These are phyloP conservation scores for Penicillium sclerotigenum DNA, from an alignment of 2,329 filamentous ascomycete species.

Conservation along the genomic window DNA sequence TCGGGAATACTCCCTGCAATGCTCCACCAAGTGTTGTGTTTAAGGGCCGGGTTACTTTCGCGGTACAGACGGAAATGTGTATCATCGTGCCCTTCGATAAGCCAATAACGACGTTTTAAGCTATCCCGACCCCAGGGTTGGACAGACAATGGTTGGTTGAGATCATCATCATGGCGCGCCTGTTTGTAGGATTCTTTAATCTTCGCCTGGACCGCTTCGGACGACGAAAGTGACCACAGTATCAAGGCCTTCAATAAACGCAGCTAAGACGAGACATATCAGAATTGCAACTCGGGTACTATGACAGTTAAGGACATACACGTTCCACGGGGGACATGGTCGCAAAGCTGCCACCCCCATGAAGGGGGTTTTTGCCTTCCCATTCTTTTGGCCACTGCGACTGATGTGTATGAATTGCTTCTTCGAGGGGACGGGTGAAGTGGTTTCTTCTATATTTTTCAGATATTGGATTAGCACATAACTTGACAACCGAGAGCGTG, in stretches of 20 bases:
- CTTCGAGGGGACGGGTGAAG: slow-evolving; percentile 88
- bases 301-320: slow-evolving; percentile 52
- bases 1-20: slow-evolving; percentile 90
- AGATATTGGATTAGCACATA: slow-evolving; percentile 31
- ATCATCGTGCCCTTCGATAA: slow-evolving; percentile 91
- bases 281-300: neutral
- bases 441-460: slow-evolving; percentile 69
- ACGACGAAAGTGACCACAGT: slow-evolving; percentile 85
- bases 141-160: slow-evolving; percentile 83
- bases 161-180: slow-evolving; percentile 70
- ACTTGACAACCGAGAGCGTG: slow-evolving; percentile 5
- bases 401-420: slow-evolving; percentile 80
- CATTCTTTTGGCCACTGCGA: slow-evolving; percentile 84
- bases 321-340: slow-evolving; percentile 77
- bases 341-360: slow-evolving; percentile 75
- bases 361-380: slow-evolving; percentile 78
- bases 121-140: slow-evolving; percentile 89
- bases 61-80: slow-evolving; percentile 91
- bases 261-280: slow-evolving; percentile 54
- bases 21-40: slow-evolving; percentile 84
- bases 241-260: slow-evolving; percentile 77
- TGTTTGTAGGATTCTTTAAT: slow-evolving; percentile 89
- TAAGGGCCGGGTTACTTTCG: slow-evolving; percentile 78
- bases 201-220: slow-evolving; percentile 73
- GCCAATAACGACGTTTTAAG: slow-evolving; percentile 87